Conservation (phyloP, 257 asterid genomes). For the Scutellaria galericulata region DNA sequence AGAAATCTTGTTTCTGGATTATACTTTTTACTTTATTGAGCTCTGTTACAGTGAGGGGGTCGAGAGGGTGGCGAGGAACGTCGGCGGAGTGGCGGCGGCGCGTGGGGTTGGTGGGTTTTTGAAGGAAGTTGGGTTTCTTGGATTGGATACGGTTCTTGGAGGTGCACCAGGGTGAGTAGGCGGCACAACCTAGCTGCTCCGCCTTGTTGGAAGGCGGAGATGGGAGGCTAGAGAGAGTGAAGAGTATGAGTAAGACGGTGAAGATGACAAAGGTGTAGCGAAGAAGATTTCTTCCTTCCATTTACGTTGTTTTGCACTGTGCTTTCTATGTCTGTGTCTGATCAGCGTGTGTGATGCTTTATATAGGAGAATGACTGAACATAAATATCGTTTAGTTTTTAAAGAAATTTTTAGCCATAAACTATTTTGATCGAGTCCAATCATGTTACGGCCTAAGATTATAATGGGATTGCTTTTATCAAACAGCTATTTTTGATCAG, state of each 20-base stretch:
- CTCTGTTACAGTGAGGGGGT: slow-evolving; percentile 79
- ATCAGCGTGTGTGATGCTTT: background rate
- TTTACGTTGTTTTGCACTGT: slow-evolving; percentile 10
- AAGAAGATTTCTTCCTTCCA: slow-evolving; percentile 60
- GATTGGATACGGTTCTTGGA: slow-evolving; percentile 58
- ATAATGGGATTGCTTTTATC: no score
- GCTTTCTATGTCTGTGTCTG: background rate
- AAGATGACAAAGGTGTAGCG: slow-evolving; percentile 50
- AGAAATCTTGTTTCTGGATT: slow-evolving; percentile 42
- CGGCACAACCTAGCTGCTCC: slow-evolving; percentile 49
- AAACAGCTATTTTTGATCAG: no score
- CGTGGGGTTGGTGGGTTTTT: slow-evolving; percentile 32
- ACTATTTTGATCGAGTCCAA: no score
- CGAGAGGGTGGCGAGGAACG: slow-evolving; percentile 88
- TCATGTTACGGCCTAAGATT: no score
- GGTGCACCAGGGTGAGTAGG: slow-evolving; percentile 59
- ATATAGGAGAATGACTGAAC: background rate
- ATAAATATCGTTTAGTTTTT: no score
- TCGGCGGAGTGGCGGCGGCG: slow-evolving; percentile 57
- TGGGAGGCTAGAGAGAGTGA: slow-evolving; percentile 61
- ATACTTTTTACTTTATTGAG: slow-evolving; percentile 47
- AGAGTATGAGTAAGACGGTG: slow-evolving; percentile 51
- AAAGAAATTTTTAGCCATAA: no score
- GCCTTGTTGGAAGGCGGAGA: slow-evolving; percentile 49
- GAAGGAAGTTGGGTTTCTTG: slow-evolving; percentile 33